A percentile compares a stretch with the other conserved stretches of the same genome.
Conservation (phyloP, 768 basidiomycete genomes). For the Mrakia frigida region DNA sequence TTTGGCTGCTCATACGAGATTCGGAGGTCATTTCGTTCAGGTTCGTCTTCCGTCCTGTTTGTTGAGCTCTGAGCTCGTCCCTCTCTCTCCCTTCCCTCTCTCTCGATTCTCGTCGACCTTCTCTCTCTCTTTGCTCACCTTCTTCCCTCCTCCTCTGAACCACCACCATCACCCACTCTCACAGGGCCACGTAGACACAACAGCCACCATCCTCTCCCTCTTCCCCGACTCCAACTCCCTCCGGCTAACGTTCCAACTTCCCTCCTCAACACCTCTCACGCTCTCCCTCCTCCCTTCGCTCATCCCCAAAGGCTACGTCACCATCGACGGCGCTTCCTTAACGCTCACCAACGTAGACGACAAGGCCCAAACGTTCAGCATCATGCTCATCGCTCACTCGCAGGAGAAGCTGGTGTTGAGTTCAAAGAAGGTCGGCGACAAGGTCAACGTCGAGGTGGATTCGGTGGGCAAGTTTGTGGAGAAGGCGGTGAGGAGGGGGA, state of each 20-base stretch:
- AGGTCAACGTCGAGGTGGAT: constrained; percentile 92
- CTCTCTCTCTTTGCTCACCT: constrained; percentile 15
- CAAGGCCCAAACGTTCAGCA: constrained; percentile 63
- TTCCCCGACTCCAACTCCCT: constrained; percentile 79
- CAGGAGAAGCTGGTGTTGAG: constrained; percentile 79
- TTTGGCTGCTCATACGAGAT: constrained; percentile 56
- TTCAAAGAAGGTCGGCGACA: constrained; percentile 66
- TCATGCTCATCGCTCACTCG: constrained; percentile 95
- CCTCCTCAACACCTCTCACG: constrained; percentile 90
- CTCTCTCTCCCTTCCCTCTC: not conserved
- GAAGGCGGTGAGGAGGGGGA: constrained; percentile 33
- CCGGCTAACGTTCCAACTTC: constrained; percentile 71
- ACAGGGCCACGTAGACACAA: constrained; percentile 91
- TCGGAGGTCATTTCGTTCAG: constrained; percentile 95
- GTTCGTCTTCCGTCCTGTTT: too few species aligned
- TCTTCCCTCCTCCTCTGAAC: constrained; percentile 47
- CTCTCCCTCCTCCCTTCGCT: constrained; percentile 66
- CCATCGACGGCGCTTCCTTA: constrained; percentile 89
- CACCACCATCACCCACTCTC: constrained; percentile 89
- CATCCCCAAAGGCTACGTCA: constrained; percentile 89
- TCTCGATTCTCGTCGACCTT: too few species aligned
- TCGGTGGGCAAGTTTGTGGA: constrained; percentile 59
- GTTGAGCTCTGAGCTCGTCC: not conserved
- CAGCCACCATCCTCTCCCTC: constrained; percentile 65
- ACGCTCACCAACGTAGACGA: constrained; percentile 70